Evolutionary conservation across 2,329 filamentous ascomycete species (phyloP).

Genomic region (Furcasterigmium sp.): DNA sequence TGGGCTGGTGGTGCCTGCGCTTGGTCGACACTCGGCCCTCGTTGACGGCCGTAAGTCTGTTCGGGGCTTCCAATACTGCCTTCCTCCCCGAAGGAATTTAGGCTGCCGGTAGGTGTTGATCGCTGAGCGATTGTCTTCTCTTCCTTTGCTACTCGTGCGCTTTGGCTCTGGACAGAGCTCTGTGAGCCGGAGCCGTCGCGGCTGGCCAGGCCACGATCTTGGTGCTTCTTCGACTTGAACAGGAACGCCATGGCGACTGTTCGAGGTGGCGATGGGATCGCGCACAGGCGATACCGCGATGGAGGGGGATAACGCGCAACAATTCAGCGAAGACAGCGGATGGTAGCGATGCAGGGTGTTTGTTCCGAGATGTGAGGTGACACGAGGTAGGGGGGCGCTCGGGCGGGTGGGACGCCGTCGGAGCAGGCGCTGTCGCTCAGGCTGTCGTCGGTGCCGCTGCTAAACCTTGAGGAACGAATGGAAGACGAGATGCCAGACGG

Average conservation of each 20-base stretch:
- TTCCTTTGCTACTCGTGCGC: constrained; percentile 32
- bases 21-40: constrained; percentile 46
- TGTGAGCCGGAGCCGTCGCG: constrained; percentile 48
- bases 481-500: not conserved
- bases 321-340: not conserved
- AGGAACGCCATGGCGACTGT: constrained; percentile 65
- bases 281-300: constrained; percentile 23
- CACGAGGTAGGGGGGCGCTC: not conserved
- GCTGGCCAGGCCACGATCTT: constrained; percentile 54
- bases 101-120: constrained; percentile 70
- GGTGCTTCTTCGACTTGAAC: constrained; percentile 76
- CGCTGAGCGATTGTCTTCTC: constrained; percentile 53
- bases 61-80: constrained; percentile 57
- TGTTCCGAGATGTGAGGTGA: not conserved
- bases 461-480: not conserved
- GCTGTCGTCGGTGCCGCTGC: not conserved
- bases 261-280: constrained; percentile 7
- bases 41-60: constrained; percentile 52
- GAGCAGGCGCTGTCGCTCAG: not conserved
- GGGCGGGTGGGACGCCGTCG: not conserved
- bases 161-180: constrained; percentile 39
- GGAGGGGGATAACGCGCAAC: constrained; percentile 14
- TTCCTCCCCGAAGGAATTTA: constrained; percentile 65
- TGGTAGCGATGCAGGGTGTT: not conserved
- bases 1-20: constrained; percentile 27